phyloP scores from a whole-genome alignment of 371 early-diverging fungal genomes.

The Syncephalastrum racemosum region DNA sequence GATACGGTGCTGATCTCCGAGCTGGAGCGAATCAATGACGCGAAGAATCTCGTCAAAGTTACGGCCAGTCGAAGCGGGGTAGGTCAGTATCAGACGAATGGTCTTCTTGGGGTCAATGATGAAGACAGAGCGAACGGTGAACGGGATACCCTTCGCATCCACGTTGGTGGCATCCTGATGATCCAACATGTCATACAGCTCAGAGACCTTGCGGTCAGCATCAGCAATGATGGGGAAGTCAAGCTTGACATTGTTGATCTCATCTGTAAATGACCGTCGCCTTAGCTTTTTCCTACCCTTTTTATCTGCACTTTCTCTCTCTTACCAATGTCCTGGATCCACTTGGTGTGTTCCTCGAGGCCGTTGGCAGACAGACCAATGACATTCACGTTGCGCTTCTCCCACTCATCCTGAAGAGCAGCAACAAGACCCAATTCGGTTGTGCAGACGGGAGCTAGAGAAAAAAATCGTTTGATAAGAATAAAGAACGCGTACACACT shows the following conservation, averaged over 20 bases:
- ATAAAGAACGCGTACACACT: not conserved
- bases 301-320: too few relatives aligned
- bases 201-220: slow-evolving; percentile 77
- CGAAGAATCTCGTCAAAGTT: slow-evolving; percentile 96
- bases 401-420: slow-evolving; percentile 74
- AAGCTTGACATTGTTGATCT: slow-evolving; percentile 73
- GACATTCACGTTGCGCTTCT: slow-evolving; percentile 81
- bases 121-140: slow-evolving; percentile 95
- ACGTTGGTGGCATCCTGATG: slow-evolving; percentile 85
- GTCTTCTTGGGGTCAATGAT: slow-evolving; percentile 91
- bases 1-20: slow-evolving; percentile 82
- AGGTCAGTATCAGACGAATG: slow-evolving; percentile 86
- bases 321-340: slow-evolving; percentile 82
- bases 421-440: slow-evolving; percentile 94
- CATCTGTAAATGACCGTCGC: slow-evolving; percentile 39
- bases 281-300: too few relatives aligned
- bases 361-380: slow-evolving; percentile 91
- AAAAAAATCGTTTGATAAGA: not conserved
- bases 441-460: slow-evolving; percentile 87
- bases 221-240: slow-evolving; percentile 95
- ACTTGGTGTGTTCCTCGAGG: slow-evolving; percentile 76
- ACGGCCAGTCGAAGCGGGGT: slow-evolving; percentile 91
- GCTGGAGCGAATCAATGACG: slow-evolving; percentile 88
- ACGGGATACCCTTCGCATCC: slow-evolving; percentile 84
- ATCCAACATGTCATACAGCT: slow-evolving; percentile 95